Evolutionary conservation across 331 rosid species (phyloP), one percentile per base, ranked within the genome.

Genomic region (Rhamnella rubrinervis): DNA sequence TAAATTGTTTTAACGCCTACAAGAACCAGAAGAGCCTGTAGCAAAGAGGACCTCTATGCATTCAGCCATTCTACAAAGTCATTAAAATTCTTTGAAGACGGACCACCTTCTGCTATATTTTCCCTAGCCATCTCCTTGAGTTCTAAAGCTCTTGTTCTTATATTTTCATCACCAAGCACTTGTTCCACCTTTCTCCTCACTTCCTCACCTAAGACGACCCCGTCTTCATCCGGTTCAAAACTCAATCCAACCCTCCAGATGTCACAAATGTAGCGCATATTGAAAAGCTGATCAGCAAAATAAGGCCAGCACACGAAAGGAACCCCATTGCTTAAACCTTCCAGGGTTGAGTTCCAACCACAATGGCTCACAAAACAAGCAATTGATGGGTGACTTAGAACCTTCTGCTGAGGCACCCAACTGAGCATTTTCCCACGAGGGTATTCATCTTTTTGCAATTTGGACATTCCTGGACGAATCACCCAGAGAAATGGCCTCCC

Each of bases 271-370:
- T 82, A 82, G 55, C 63, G 66, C 75, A 68, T 62, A 46, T 79
- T 77, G 6, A 65, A 10, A 31, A 77, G 49, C 67, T 85, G 87
- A 25, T 85, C 87, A 18, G 80, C 85, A 65, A 82, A 79, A 46
- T 74, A 79, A 17, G 89, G 80, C 81, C 87, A 85, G 19, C 86
- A 85, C 53, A 85, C 47, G 71, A 82, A 76, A 7, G 89, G 83
- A 8, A 82, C 60, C 20, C 87, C 87, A 50, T 55, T 82, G 66
- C 53, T 74, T 40, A 67, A 6, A 25, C 83, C 81, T 77, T 85
- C 87, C 47, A 68, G 49, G 10, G 81, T 74, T 18, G 87, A 79
- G 56, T 82, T 85, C 87, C 87, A 79, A 67, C 85, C 87, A 53
- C 81, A 85, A 4, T 85, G 87, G 14, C 87, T 77, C 8, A 85